Percentiles rank a stretch among this genome's conserved stretches.
Evolutionary conservation across 208 protist genomes (phyloP).

Genomic region (Acanthamoeba divionensis): DNA sequence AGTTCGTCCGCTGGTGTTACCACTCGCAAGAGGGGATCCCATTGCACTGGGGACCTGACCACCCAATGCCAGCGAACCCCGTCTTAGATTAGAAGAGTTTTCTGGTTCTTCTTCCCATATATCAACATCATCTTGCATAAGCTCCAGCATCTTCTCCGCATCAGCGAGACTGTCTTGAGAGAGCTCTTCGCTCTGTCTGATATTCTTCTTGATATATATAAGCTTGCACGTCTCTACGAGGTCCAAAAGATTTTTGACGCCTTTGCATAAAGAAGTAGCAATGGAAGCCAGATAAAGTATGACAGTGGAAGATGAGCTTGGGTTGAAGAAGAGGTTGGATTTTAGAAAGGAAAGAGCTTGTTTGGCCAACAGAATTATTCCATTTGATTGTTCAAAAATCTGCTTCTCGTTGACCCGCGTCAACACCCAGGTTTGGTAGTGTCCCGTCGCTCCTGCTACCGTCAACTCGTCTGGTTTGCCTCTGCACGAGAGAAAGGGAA

Average conservation of each 20-base stretch:
- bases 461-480: no score
- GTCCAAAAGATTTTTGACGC: background rate
- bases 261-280: background rate
- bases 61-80: background rate
- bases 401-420: conserved; percentile 23
- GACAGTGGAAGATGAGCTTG: background rate
- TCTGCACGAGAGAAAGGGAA: no score
- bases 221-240: background rate
- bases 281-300: conserved; percentile 16
- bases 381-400: conserved; percentile 27
- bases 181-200: background rate
- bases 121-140: conserved; percentile 19
- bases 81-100: conserved; percentile 16
- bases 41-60: background rate
- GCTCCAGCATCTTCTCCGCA: background rate
- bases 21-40: background rate
- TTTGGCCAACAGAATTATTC: background rate
- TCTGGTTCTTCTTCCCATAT: conserved; percentile 46
- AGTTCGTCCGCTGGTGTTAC: background rate
- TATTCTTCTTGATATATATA: background rate
- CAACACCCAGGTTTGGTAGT: conserved; percentile 32
- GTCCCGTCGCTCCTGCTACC: no score
- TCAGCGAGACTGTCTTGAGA: background rate
- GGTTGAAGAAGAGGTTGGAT: background rate
- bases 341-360: background rate